Evolutionary conservation across 768 basidiomycete genomes (phyloP), one percentile per base, ranked within the genome.

Genomic region (Amanita inopinata): DNA sequence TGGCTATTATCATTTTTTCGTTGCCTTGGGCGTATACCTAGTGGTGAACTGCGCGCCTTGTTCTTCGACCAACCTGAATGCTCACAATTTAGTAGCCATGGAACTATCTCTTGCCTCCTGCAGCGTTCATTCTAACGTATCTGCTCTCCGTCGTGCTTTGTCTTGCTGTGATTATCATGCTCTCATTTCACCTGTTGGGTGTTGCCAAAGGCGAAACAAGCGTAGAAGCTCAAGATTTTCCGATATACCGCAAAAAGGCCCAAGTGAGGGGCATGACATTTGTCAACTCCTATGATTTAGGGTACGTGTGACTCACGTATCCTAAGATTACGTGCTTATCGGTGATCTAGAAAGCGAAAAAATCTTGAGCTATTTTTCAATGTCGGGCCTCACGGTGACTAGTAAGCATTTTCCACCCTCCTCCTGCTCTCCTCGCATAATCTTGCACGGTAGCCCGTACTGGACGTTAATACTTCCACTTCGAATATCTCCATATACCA

Each of bases 301-400:
- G 92, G 74, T 82, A 56, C 31, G 70, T 54, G 19, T 38, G 14
- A 33, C 34, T 32, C 22, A 18, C 4, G 10, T 40, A 18, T 18
- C 2, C 9, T 25, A 12, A 20, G 11, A 17, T 6, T 9, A 38
- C 34, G 6, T 20, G 2, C 19, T 30, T 22, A 36, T 32, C 22
- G 8, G 37, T 39, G n/a, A 36, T 31, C 14, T 22, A 76, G 76
- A 18, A 70, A 66, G 53, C 61, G 65, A 38, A 70, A 67, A 52
- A 98, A 99, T 56, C 62, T 97, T 7, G 61, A 72, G 48, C 57
- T 89, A 14, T 96, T 94, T 55, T 94, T 98, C 64, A 97, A 97
- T 52, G 53, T 94, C 22, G 86, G 84, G 7, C 65, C 67, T 14
- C 67, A 72, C 7, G 82, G 86, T 27, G 34, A 44, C 64, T 89